Evolutionary conservation across 2,329 filamentous ascomycete genomes (phyloP), one percentile per base, ranked within the genome.

Genomic region (Aureobasidium sp.): DNA sequence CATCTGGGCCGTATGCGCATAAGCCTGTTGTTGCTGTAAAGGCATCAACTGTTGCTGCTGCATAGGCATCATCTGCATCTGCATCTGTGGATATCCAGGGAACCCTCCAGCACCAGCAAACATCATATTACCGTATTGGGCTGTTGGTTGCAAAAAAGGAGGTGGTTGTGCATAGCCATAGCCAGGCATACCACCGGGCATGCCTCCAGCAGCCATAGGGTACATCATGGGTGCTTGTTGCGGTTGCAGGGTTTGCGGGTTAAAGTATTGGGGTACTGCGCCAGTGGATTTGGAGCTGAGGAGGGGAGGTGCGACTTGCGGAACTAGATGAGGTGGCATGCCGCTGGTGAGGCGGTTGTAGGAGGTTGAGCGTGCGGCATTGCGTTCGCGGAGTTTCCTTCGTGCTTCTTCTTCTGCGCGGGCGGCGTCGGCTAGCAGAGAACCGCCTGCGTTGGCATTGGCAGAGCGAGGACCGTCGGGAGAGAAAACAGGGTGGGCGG

Each of bases 401-500:
- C 45, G 36, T 27, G 27, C 48, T 41, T 60, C 58, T 29, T 45
- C 50, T 50, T 61, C 47, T 5, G 42, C 55, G 7, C 39, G 37
- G 9, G 54, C 48, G 41, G 42, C 45, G 13, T 62, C 53, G 37
- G 50, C 50, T 16, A 62, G 59, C 16, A 53, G 45, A 10, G 21
- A 36, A 21, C 39, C 30, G 16, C 16, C 59, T 44, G 39, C 75
- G 37, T 68, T 63, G 72, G 74, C 65, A 36, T 63, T 52, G 72
- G 69, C 54, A 68, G 68, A 62, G 72, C 66, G 61, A 67, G 67
- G 39, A 13, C 27, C 32, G 5, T 10, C 27, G 6, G 41, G 41
- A 3, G 49, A 47, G 21, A 27, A 30, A 30, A 73, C 71, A 6
- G 83, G 83, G 66, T 84, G 81, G 2, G 79, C 77, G 63, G 81